These are phyloP conservation scores for Phenoliferia sp. DNA, from an alignment of 1,284 basidiomycete species.

Conservation along the genomic window DNA sequence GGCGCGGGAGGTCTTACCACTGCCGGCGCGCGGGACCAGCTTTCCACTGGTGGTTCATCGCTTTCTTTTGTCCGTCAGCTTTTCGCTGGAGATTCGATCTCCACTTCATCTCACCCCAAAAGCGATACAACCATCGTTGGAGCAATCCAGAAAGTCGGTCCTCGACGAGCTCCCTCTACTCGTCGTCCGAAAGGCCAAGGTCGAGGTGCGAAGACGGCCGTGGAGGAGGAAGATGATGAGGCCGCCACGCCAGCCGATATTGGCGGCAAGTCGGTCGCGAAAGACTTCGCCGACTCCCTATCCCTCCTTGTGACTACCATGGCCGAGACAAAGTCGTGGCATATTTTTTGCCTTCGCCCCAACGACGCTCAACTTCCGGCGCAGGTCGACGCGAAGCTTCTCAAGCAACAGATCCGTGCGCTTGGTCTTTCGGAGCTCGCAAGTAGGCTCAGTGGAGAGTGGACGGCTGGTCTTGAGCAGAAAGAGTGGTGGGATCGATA, in stretches of 20 bases:
- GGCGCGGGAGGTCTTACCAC: slow-evolving; percentile 30
- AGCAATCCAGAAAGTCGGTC: slow-evolving; percentile 86
- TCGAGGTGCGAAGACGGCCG: slow-evolving; percentile 3
- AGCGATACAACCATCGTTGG: slow-evolving; percentile 92
- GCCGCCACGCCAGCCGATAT: slow-evolving; percentile 40
- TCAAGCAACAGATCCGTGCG: slow-evolving; percentile 86
- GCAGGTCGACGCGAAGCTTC: slow-evolving; percentile 83
- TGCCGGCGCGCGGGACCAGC: slow-evolving; percentile 21
- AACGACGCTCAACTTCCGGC: slow-evolving; percentile 92
- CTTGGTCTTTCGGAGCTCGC: slow-evolving; percentile 75
- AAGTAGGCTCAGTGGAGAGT: slow-evolving; percentile 58
- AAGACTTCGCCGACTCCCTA: slow-evolving; percentile 27
- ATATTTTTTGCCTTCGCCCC: slow-evolving; percentile 85
- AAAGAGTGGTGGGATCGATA: slow-evolving; percentile 85
- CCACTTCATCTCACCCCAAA: slow-evolving; percentile 81
- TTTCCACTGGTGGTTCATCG: slow-evolving; percentile 64
- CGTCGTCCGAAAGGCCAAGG: slow-evolving; percentile 63
- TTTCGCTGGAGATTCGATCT: slow-evolving; percentile 81
- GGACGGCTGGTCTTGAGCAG: slow-evolving; percentile 79
- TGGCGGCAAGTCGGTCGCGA: slow-evolving; percentile 24
- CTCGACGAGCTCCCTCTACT: slow-evolving; percentile 85
- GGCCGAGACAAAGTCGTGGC: slow-evolving; percentile 54
- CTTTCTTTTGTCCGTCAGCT: slow-evolving; percentile 88
- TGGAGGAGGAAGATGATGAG: slow-evolving; percentile 52
- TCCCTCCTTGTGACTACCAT: slow-evolving; percentile 27